These are phyloP conservation scores for Aspergillus proliferans DNA, from an alignment of 2,329 filamentous ascomycete species.

Conservation along the genomic window DNA sequence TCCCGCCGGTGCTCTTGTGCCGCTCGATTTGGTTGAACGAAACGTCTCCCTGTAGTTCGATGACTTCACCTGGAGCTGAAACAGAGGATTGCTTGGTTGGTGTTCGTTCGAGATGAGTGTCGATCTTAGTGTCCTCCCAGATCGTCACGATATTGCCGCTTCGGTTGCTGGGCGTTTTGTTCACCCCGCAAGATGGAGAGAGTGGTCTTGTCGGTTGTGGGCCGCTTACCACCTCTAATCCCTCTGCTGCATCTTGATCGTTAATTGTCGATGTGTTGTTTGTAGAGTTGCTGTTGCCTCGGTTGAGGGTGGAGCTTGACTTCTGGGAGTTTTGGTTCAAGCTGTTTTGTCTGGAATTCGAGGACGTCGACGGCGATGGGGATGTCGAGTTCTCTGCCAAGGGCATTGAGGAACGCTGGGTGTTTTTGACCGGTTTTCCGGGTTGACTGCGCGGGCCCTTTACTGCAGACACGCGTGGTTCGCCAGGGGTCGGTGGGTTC, in stretches of 20 bases:
- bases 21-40: neutral
- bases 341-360: neutral
- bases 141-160: constrained; percentile 29
- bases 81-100: constrained; percentile 11
- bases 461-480: constrained; percentile 26
- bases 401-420: constrained; percentile 10
- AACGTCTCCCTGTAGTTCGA: constrained; percentile 7
- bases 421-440: constrained; percentile 13
- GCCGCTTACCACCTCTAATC: neutral
- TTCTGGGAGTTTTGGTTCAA: constrained; percentile 18
- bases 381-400: constrained; percentile 9
- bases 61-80: constrained; percentile 9
- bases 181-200: constrained; percentile 6
- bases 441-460: constrained; percentile 31
- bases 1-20: neutral
- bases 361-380: neutral
- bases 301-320: constrained; percentile 23
- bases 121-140: constrained; percentile 25
- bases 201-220: neutral
- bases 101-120: constrained; percentile 16
- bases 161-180: constrained; percentile 9
- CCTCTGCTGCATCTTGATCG: constrained; percentile 7
- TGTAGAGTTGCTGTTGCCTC: constrained; percentile 16
- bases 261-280: constrained; percentile 7
- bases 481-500: constrained; percentile 18